These are phyloP conservation scores for Dothistroma septosporum DNA, from an alignment of 2,329 filamentous ascomycete genomes.

Conservation along the genomic window DNA sequence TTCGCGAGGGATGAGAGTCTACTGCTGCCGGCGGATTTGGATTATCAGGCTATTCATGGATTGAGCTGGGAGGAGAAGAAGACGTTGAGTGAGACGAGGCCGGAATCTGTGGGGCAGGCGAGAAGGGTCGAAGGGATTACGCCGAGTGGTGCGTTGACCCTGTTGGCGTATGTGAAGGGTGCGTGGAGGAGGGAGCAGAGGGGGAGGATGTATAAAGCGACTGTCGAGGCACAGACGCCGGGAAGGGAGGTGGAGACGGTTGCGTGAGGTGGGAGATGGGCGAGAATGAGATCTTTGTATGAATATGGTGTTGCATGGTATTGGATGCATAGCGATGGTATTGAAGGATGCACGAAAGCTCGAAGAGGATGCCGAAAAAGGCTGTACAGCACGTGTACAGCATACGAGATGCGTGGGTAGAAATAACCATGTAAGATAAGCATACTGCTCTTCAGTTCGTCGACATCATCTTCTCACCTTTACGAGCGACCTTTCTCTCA, in stretches of 20 bases:
- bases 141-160: constrained; percentile 47
- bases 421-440: neutral
- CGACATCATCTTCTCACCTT: neutral
- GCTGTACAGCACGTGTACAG: neutral
- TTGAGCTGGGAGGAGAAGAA: constrained; percentile 76
- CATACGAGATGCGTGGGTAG: neutral
- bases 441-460: neutral
- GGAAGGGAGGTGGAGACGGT: constrained; percentile 25
- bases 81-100: constrained; percentile 64
- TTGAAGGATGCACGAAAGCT: neutral
- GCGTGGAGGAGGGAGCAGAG: constrained; percentile 34
- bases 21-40: constrained; percentile 65
- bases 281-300: neutral
- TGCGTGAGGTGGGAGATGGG: constrained; percentile 13
- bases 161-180: constrained; percentile 61
- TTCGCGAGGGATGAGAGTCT: constrained; percentile 75
- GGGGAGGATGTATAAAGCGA: constrained; percentile 30
- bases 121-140: constrained; percentile 76
- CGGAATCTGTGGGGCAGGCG: constrained; percentile 85
- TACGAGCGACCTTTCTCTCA: neutral
- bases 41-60: constrained; percentile 70
- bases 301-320: neutral
- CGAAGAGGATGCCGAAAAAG: neutral
- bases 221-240: constrained; percentile 22
- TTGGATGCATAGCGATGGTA: neutral